Percentiles rank a stretch among this genome's conserved stretches.
phyloP scores from a whole-genome alignment of 2,329 filamentous ascomycete genomes.

The Epichloe glyceriae region DNA sequence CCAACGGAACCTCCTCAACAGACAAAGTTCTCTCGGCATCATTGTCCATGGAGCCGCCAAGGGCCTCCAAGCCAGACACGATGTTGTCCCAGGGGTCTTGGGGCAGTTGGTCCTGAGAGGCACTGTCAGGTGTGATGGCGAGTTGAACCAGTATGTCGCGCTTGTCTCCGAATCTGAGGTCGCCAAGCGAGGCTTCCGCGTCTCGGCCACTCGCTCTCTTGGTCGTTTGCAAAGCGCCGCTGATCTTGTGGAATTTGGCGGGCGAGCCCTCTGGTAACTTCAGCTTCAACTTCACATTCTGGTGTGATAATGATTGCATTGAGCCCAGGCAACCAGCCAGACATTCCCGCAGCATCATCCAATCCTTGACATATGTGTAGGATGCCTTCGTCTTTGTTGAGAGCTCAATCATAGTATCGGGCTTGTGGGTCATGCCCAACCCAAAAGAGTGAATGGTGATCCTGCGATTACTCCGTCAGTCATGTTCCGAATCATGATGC shows the following conservation, averaged over 20 bases:
- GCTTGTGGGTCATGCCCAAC: slow-evolving; percentile 91
- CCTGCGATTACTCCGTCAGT: slow-evolving; percentile 28
- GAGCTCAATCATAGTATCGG: slow-evolving; percentile 96
- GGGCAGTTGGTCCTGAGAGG: slow-evolving; percentile 69
- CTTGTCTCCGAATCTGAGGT: slow-evolving; percentile 92
- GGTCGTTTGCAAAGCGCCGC: slow-evolving; percentile 86
- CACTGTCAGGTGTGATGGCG: slow-evolving; percentile 77
- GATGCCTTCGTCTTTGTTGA: slow-evolving; percentile 92
- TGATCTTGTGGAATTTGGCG: slow-evolving; percentile 97
- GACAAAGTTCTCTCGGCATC: slow-evolving; percentile 75
- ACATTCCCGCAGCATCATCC: slow-evolving; percentile 99
- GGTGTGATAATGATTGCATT: slow-evolving; percentile 89
- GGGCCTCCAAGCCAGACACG: slow-evolving; percentile 84
- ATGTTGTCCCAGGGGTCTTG: slow-evolving; percentile 97
- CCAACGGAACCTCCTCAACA: slow-evolving; percentile 86
- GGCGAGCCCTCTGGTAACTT: slow-evolving; percentile 90
- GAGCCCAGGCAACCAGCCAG: slow-evolving; percentile 85
- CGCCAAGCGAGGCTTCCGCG: slow-evolving; percentile 82
- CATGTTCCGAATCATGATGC: background rate
- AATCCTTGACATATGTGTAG: slow-evolving; percentile 97
- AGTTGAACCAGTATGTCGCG: slow-evolving; percentile 85
- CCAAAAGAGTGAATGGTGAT: slow-evolving; percentile 96
- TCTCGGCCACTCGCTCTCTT: slow-evolving; percentile 91
- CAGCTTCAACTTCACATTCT: slow-evolving; percentile 93
- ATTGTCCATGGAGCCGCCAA: slow-evolving; percentile 75